phyloP scores from a whole-genome alignment of 2,329 filamentous ascomycete genomes.

The Hawksworthiomyces lignivorus region DNA sequence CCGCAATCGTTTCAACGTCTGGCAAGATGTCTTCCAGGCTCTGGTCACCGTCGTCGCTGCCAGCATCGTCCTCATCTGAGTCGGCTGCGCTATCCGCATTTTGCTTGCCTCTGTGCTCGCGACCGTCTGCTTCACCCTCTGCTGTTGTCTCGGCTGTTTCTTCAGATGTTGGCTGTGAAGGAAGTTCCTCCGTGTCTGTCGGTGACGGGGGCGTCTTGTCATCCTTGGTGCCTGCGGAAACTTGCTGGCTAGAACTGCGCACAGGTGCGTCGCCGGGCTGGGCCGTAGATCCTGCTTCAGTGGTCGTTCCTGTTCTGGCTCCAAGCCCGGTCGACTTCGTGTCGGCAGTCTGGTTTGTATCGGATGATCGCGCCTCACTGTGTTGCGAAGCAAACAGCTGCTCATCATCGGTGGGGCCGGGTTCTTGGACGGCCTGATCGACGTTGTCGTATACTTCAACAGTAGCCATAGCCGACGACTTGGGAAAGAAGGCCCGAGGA shows the following conservation, averaged over 20 bases:
- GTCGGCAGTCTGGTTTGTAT: no score
- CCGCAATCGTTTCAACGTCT: slow-evolving; percentile 54
- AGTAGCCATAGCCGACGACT: slow-evolving; percentile 88
- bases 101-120: slow-evolving; percentile 26
- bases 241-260: no score
- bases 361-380: slow-evolving; percentile 16
- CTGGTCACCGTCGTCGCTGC: slow-evolving; percentile 54
- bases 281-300: no score
- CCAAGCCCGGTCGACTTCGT: no score
- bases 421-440: slow-evolving; percentile 83
- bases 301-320: no score
- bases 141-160: slow-evolving; percentile 9
- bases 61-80: slow-evolving; percentile 52
- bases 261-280: no score
- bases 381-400: slow-evolving; percentile 28
- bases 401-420: slow-evolving; percentile 59
- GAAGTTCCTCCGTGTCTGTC: background rate
- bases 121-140: slow-evolving; percentile 35
- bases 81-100: slow-evolving; percentile 46
- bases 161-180: slow-evolving; percentile 22
- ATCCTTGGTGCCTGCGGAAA: background rate
- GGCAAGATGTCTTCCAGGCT: slow-evolving; percentile 62
- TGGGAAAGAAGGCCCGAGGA: slow-evolving; percentile 72
- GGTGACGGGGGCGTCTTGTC: background rate
- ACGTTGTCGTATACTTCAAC: slow-evolving; percentile 95